A percentile compares a stretch with the other conserved stretches of the same genome.
Conservation (phyloP, 2,329 filamentous ascomycete genomes). For the Ophiognomonia clavigignenti-juglandacearum region DNA sequence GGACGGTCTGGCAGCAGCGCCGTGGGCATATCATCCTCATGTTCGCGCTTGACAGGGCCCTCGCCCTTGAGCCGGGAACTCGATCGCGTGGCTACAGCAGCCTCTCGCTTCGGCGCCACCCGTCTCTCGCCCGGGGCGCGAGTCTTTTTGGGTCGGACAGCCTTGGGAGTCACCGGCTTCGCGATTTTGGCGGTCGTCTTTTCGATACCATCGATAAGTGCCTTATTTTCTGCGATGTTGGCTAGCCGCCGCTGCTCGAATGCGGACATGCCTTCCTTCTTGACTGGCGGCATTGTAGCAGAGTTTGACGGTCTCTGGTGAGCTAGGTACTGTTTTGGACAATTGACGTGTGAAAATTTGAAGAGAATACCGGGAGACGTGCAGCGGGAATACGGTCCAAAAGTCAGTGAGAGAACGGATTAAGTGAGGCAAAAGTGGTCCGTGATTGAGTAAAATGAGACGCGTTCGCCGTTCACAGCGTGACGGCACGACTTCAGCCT, state of each 20-base stretch:
- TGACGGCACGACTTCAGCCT: no score
- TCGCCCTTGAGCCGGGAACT: conserved; percentile 54
- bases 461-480: no score
- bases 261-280: conserved; percentile 46
- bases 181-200: conserved; percentile 62
- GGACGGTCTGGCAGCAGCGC: conserved; percentile 10
- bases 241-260: conserved; percentile 82
- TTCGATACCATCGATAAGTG: conserved; percentile 71
- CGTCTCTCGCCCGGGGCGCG: conserved; percentile 26
- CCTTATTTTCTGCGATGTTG: conserved; percentile 83
- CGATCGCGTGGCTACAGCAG: conserved; percentile 46
- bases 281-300: conserved; percentile 29
- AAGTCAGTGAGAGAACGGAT: no score
- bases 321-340: no score
- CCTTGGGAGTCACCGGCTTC: not conserved
- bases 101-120: conserved; percentile 43
- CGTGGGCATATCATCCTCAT: conserved; percentile 21
- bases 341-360: no score
- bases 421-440: no score
- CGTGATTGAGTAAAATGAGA: no score
- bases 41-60: conserved; percentile 43
- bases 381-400: no score
- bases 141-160: conserved; percentile 30
- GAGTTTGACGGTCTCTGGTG: no score
- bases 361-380: no score